These are phyloP conservation scores for Globisporangium alternatum DNA, from an alignment of 352 stramenopile genomes.

Conservation along the genomic window DNA sequence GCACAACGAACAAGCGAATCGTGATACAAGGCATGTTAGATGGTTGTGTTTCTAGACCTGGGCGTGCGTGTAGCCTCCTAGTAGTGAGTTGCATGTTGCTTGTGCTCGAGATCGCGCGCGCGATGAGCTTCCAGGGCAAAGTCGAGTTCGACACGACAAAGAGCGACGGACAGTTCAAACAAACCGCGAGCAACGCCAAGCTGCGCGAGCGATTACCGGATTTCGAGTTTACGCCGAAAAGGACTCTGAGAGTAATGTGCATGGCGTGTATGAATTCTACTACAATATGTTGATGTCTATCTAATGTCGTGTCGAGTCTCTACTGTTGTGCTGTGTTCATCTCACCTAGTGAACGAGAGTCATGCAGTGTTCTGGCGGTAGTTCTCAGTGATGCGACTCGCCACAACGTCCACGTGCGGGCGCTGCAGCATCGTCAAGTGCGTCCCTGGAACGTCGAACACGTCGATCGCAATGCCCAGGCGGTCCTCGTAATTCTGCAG, in stretches of 20 bases:
- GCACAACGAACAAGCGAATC: background rate
- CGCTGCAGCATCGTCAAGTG: slow-evolving; percentile 2
- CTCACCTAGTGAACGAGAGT: too few relatives aligned
- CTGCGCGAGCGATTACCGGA: slow-evolving; percentile 82
- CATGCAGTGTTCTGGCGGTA: background rate
- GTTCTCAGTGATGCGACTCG: background rate
- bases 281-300: too few relatives aligned
- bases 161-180: slow-evolving; percentile 99
- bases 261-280: too few relatives aligned
- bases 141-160: slow-evolving; percentile 93
- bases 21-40: too few relatives aligned
- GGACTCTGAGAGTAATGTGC: slow-evolving; percentile 40
- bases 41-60: too few relatives aligned
- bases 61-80: too few relatives aligned
- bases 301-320: too few relatives aligned
- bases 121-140: slow-evolving; percentile 81
- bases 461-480: slow-evolving; percentile 1
- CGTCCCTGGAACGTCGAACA: background rate
- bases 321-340: background rate
- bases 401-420: background rate
- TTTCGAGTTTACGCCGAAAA: slow-evolving; percentile 95
- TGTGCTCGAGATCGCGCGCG: slow-evolving; percentile 68
- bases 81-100: too few relatives aligned
- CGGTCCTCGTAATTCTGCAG: background rate
- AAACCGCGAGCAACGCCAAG: slow-evolving; percentile 97